Conservation (phyloP, 1,284 basidiomycete genomes). For the Filobasidium uniguttulatum region DNA sequence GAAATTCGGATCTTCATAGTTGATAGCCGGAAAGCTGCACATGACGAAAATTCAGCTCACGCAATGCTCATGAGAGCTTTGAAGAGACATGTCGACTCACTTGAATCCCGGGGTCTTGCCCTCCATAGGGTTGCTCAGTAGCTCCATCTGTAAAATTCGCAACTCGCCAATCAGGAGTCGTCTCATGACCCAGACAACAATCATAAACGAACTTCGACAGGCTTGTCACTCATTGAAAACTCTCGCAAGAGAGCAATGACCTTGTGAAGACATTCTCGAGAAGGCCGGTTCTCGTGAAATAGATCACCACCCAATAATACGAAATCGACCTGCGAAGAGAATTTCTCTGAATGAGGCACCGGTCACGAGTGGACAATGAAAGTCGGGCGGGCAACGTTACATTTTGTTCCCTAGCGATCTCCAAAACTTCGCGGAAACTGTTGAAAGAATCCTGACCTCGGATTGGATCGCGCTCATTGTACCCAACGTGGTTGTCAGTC, state of each 20-base stretch:
- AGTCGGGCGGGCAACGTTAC: slow-evolving; percentile 49
- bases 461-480: slow-evolving; percentile 85
- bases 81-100: slow-evolving; percentile 48
- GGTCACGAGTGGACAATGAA: neutral
- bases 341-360: neutral
- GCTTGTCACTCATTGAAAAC: slow-evolving; percentile 75
- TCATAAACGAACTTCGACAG: slow-evolving; percentile 45
- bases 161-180: neutral
- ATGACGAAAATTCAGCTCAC: too few relatives aligned
- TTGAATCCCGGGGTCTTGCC: slow-evolving; percentile 70
- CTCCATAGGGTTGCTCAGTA: slow-evolving; percentile 81
- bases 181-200: slow-evolving; percentile 1
- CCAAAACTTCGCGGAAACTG: slow-evolving; percentile 84
- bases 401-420: slow-evolving; percentile 74
- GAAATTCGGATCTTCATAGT: slow-evolving; percentile 93
- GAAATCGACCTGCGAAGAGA: slow-evolving; percentile 66
- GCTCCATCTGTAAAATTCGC: slow-evolving; percentile 49
- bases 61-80: slow-evolving; percentile 7
- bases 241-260: slow-evolving; percentile 80
- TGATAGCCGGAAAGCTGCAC: slow-evolving; percentile 79
- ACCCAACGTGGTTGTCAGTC: slow-evolving; percentile 93
- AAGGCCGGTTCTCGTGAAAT: slow-evolving; percentile 95
- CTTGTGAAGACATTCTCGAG: slow-evolving; percentile 74
- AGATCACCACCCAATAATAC: slow-evolving; percentile 88
- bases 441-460: slow-evolving; percentile 90